Base-by-base conservation (phyloP, 2,329 filamentous ascomycete species). In the Ascochyta viciae-villosae region DNA sequence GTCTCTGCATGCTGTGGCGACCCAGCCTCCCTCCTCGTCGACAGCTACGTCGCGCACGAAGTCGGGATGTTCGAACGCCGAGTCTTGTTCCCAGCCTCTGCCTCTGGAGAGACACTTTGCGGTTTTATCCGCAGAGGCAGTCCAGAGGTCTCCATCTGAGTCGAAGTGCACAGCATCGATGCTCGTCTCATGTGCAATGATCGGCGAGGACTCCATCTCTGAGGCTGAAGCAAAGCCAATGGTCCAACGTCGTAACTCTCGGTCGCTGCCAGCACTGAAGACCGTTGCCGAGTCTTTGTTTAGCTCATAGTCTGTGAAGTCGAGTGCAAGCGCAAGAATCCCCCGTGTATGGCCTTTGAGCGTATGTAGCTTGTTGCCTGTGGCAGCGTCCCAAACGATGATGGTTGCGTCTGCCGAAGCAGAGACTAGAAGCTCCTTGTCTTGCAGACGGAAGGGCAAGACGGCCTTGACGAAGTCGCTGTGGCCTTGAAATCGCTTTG, bases 381-480 rank as follows among this genome's bases (percentile, higher is more conserved):
- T 87, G 12, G 81, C 80, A 16, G 88, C 80, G 67, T 96, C 87
- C 91, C 93, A 98, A 19, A 97, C 87, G 15, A 96, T 77, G 54
- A 82, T 80, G 46, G 65, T 75, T 3, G 78, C 74, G 60, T 83
- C 81, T 39, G 80, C 76, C 31, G 76, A 75, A 33, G 80, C 81
- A 6, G 80, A 82, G 22, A 82, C 63, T 13, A 83, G 66, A 4
- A 82, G 49, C 15, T 90, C 81, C 57, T 83, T 85, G 26, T 83
- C 87, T 15, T 81, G 79, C 5, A 96, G 68, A 23, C 78, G 83
- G 12, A 85, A 81, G 64, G 84, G 87, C 13, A 89, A 77, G 3
- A 98, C 79, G 4, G 89, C 83, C 77, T 97, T 97, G 67, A 99
- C 90, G 71, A 99, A 99, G 77, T 99, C 95, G 1, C 85, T 82